Base-by-base conservation (phyloP, 768 basidiomycete genomes). In the Pholiota conissans region DNA sequence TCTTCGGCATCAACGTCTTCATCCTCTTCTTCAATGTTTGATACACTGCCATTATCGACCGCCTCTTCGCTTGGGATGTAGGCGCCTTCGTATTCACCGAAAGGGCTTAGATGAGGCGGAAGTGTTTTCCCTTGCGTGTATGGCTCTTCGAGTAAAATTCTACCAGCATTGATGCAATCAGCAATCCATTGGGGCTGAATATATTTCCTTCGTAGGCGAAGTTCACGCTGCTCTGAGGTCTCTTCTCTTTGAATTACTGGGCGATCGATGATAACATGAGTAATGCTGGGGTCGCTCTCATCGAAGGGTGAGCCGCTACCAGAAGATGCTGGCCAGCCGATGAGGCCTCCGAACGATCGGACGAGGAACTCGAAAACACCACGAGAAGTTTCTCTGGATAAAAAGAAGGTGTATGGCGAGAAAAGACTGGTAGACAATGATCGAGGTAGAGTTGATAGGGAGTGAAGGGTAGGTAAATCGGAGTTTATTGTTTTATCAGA, bases 111-210 rank as follows among this genome's bases (percentile, higher is more conserved):
- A 76, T 99, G 97, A 26, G 97, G 95, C 2, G 97, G 97, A 29
- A 98, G 83, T 2, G 84, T 82, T 61, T 84, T 84, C 2, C 95
- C 97, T 67, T 94, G 95, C 22, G 78, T 80, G 69, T 98, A 98
- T 26, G 82, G 79, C 59, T 91, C 95, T 65, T 95, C 91, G 0
- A 93, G 81, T 27, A 98, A 79, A 57, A 96, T 81, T 70, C 83
- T 91, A 9, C 88, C 87, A 7, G 85, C 82, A 70, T 99, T 99
- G 69, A 97, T 86, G 71, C 91, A 97, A 70, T 99, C 97, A 32
- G 93, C 92, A 29, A 97, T 83, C 97, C 97, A 98, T 72, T 98
- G 96, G 10, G 97, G 97, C 72, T 98, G 97, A 16, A 98, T 82
- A 71, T 90, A 93, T 68, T 91, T 93, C 66, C 94, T 82, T 69